phyloP scores from a whole-genome alignment of 495 filamentous ascomycete species.

The Xeromyces bisporus region DNA sequence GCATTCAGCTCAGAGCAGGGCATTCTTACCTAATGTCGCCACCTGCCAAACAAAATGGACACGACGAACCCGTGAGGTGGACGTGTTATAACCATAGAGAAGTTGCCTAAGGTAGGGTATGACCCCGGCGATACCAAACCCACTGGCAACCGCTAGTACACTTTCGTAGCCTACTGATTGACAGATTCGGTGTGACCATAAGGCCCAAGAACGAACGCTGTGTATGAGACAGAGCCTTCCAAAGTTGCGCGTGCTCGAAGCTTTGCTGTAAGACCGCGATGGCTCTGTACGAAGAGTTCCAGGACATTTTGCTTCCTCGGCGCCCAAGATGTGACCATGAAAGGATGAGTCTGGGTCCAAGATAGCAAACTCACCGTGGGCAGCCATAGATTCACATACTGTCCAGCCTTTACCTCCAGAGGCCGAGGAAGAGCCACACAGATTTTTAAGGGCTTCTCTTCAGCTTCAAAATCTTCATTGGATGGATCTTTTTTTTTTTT shows the following conservation, averaged over 20 bases:
- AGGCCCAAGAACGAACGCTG: not conserved
- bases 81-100: constrained; percentile 9
- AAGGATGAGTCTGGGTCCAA: constrained; percentile 12
- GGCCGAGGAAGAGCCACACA: not conserved
- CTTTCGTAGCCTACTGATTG: constrained; percentile 7
- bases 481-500: not conserved
- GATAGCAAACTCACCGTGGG: constrained; percentile 7
- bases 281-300: constrained; percentile 5
- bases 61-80: constrained; percentile 4
- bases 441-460: not conserved
- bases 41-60: constrained; percentile 15
- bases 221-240: not conserved
- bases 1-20: no score
- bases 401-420: constrained; percentile 7
- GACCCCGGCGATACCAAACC: constrained; percentile 6
- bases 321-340: constrained; percentile 11
- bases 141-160: constrained; percentile 8
- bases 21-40: constrained; percentile 6
- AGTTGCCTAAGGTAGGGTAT: constrained; percentile 12
- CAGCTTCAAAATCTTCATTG: not conserved
- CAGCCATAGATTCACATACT: constrained; percentile 8
- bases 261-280: constrained; percentile 8
- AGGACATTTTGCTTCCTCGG: constrained; percentile 3
- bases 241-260: not conserved
- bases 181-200: not conserved